phyloP scores from a whole-genome alignment of 2,329 filamentous ascomycete species.

The Aureobasidium melanogenum region DNA sequence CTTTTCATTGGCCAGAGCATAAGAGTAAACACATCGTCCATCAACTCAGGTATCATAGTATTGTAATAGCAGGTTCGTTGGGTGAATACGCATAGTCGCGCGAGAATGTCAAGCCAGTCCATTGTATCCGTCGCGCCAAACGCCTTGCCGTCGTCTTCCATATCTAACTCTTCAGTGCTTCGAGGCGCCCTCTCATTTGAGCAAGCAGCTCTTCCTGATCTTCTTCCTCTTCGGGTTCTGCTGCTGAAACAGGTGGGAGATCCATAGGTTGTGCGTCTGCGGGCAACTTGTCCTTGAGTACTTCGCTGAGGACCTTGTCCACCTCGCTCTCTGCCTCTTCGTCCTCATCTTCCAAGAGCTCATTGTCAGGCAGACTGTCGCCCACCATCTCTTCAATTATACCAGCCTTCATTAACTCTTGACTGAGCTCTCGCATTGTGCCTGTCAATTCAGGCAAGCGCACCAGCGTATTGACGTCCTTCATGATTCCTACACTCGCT shows the following conservation, averaged over 20 bases:
- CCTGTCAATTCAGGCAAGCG: conserved; percentile 75
- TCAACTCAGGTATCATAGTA: background rate
- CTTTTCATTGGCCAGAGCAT: background rate
- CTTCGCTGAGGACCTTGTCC: conserved; percentile 85
- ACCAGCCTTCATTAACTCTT: conserved; percentile 86
- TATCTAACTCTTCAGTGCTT: conserved; percentile 76
- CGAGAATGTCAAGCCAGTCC: background rate
- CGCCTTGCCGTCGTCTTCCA: background rate
- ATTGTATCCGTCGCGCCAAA: background rate
- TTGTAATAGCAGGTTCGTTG: background rate
- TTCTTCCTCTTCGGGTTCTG: conserved; percentile 65
- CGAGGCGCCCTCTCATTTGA: conserved; percentile 85
- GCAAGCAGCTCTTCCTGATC: conserved; percentile 85
- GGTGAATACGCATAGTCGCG: background rate
- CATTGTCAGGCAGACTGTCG: conserved; percentile 68
- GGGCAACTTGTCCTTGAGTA: conserved; percentile 72
- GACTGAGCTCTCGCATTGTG: conserved; percentile 80
- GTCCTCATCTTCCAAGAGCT: conserved; percentile 60
- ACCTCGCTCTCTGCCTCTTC: conserved; percentile 77
- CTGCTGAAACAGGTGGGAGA: conserved; percentile 41
- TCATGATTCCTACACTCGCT: conserved; percentile 87
- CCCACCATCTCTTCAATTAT: conserved; percentile 97
- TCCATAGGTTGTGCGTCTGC: conserved; percentile 46
- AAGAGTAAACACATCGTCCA: background rate
- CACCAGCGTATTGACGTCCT: conserved; percentile 83